phyloP scores from a whole-genome alignment of 2,329 filamentous ascomycete species.

The Pseudogymnoascus sp. region DNA sequence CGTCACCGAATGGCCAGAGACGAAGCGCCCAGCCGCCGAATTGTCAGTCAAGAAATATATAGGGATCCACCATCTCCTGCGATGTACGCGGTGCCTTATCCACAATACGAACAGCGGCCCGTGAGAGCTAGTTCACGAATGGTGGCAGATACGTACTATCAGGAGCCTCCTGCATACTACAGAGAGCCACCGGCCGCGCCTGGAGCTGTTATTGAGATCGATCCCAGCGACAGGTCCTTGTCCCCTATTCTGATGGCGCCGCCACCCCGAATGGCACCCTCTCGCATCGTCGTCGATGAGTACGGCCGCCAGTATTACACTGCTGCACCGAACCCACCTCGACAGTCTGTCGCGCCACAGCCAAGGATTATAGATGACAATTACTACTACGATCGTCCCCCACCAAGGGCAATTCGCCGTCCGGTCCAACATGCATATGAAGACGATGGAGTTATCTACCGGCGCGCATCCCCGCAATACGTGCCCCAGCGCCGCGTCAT shows the following conservation, averaged over 20 bases:
- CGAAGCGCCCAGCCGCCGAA: background rate
- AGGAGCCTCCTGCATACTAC: slow-evolving; percentile 36
- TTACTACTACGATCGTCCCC: slow-evolving; percentile 57
- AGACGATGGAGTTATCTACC: slow-evolving; percentile 46
- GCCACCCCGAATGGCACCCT: slow-evolving; percentile 37
- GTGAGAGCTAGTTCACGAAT: slow-evolving; percentile 24
- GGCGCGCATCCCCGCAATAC: slow-evolving; percentile 44
- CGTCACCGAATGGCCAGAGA: background rate
- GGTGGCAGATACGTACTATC: slow-evolving; percentile 22
- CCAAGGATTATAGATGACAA: slow-evolving; percentile 44
- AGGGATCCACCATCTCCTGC: slow-evolving; percentile 22
- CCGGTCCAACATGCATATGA: slow-evolving; percentile 37
- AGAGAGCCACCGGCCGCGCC: slow-evolving; percentile 37
- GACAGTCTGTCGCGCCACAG: slow-evolving; percentile 49
- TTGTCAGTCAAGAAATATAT: slow-evolving; percentile 7
- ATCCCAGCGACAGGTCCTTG: slow-evolving; percentile 42
- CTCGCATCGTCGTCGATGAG: slow-evolving; percentile 73
- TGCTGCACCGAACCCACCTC: slow-evolving; percentile 38
- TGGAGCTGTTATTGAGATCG: slow-evolving; percentile 44
- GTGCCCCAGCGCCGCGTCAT: slow-evolving; percentile 49
- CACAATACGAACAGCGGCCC: slow-evolving; percentile 19
- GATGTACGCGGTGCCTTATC: slow-evolving; percentile 24
- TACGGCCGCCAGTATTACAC: slow-evolving; percentile 76
- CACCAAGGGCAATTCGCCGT: slow-evolving; percentile 23
- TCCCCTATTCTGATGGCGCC: slow-evolving; percentile 45